These are phyloP conservation scores for Sarocladiaceae sp. DNA, from an alignment of 2,329 filamentous ascomycete genomes.

Conservation along the genomic window DNA sequence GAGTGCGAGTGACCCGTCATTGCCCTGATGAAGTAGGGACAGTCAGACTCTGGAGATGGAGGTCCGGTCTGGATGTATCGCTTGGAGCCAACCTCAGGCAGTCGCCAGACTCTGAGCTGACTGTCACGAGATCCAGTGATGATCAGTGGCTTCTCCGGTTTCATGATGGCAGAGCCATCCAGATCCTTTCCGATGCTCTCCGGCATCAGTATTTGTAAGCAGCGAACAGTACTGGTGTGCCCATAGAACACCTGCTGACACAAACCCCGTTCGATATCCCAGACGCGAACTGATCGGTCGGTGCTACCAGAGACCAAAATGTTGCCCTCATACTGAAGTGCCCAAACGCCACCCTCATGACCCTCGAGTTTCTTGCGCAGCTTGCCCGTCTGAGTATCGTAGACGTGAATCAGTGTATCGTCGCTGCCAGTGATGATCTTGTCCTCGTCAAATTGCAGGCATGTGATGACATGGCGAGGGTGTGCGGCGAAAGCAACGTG, in stretches of 20 bases:
- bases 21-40: constrained; percentile 89
- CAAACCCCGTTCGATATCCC: constrained; percentile 90
- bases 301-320: constrained; percentile 93
- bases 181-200: constrained; percentile 65
- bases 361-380: constrained; percentile 78
- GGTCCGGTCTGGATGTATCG: constrained; percentile 74
- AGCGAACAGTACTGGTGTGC: constrained; percentile 94
- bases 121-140: constrained; percentile 97
- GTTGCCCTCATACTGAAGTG: constrained; percentile 92
- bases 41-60: constrained; percentile 68
- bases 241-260: constrained; percentile 97
- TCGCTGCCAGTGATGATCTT: constrained; percentile 98
- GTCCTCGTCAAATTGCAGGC: constrained; percentile 93
- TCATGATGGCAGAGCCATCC: constrained; percentile 73
- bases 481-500: constrained; percentile 97
- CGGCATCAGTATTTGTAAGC: constrained; percentile 88
- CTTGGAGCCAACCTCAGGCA: constrained; percentile 73
- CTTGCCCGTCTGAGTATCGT: constrained; percentile 91
- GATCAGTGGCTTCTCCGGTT: constrained; percentile 90
- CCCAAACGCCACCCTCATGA: constrained; percentile 97
- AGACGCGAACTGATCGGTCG: constrained; percentile 95
- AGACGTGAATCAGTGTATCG: constrained; percentile 95
- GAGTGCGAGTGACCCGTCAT: constrained; percentile 85
- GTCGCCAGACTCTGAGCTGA: constrained; percentile 86
- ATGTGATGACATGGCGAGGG: constrained; percentile 93